Evolutionary conservation across 2,329 filamentous ascomycete genomes (phyloP), one percentile per base, ranked within the genome.

Genomic region (Hypoxylon sp.): DNA sequence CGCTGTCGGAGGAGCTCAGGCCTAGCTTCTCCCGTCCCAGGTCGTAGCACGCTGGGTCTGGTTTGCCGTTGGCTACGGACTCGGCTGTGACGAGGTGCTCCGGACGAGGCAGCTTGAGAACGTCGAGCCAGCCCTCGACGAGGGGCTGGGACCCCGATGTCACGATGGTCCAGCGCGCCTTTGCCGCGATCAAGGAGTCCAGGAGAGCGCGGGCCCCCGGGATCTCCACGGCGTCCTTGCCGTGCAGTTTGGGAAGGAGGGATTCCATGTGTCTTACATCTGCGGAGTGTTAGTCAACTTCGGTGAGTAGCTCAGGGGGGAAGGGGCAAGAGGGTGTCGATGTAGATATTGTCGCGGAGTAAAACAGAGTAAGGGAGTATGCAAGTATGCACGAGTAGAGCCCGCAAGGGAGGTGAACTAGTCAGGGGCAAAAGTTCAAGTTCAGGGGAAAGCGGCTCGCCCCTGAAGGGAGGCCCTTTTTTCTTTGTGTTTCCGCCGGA

Each of bases 151-250:
- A 93, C 45, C 91, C 92, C 0, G 91, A 93, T 0, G 89, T 91
- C 63, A 94, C 94, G 73, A 98, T 97, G 55, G 93, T 92, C 96
- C 95, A 98, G 60, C 90, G 90, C 2, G 87, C 88, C 45, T 82
- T 80, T 56, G 82, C 82, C 38, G 84, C 79, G 68, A 91, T 91
- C 45, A 98, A 85, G 32, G 84, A 79, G 68, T 88, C 83, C 53
- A 97, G 86, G 59, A 97, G 85, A 30, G 83, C 78, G 67, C 94
- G 88, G 5, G 93, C 91, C 11, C 95, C 96, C 0, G 93, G 93
- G 71, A 98, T 93, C 79, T 97, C 94, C 65, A 90, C 85, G 41
- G 93, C 95, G 78, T 95, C 91, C 43, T 85, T 80, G 60, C 93
- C 93, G 81, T 92, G 93, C 57, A 91, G 84, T 75, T 88, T 86